Conservation (phyloP, 108 stramenopile species). For the Stephanodiscus minutulus region DNA sequence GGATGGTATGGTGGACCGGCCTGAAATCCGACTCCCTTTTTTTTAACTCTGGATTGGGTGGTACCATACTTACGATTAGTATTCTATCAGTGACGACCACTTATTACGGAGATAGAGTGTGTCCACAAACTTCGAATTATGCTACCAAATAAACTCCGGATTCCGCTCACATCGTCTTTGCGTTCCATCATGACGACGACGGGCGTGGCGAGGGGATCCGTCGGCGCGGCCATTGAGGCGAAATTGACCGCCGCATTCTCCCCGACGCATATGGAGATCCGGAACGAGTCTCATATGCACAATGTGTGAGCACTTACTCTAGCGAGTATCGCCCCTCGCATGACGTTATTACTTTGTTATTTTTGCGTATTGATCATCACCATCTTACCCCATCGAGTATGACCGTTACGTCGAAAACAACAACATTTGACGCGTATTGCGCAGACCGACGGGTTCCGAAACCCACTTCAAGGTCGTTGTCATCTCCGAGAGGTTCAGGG, state of each 20-base stretch:
- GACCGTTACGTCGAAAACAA: not conserved
- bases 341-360: not conserved
- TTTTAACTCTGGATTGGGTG: no score
- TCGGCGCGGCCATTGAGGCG: conserved; percentile 54
- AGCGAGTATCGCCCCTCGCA: not conserved
- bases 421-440: not conserved
- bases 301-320: conserved; percentile 86
- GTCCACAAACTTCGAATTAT: not conserved
- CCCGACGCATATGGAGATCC: conserved; percentile 71
- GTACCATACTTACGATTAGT: no score
- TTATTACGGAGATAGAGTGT: no score
- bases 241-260: conserved; percentile 59
- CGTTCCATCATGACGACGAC: conserved; percentile 19
- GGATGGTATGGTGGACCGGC: no score
- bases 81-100: no score
- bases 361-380: conserved; percentile 1
- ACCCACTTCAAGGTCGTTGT: conserved; percentile 97
- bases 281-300: conserved; percentile 88
- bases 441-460: conserved; percentile 79
- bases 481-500: conserved; percentile 76
- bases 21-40: no score
- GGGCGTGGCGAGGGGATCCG: conserved; percentile 28
- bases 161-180: not conserved
- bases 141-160: conserved; percentile 12
- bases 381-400: not conserved